Evolutionary conservation across 192 early-diverging fungal genomes (phyloP), one percentile per base, ranked within the genome.

Genomic region (Cetraspora pellucida): DNA sequence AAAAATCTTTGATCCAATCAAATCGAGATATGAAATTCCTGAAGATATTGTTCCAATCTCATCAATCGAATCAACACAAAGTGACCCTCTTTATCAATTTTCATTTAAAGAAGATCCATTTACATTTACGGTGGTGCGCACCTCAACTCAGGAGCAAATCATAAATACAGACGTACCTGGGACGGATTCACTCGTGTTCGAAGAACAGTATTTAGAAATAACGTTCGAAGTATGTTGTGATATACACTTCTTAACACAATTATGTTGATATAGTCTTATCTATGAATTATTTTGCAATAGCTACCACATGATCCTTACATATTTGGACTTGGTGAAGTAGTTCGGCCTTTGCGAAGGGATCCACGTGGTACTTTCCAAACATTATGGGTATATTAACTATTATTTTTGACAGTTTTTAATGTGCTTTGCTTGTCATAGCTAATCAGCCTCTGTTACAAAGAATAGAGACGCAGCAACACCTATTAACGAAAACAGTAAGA

Each of bases 121-220:
- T 44, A 77, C 83, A 0, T 87, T 87, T 49, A 72, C 77, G 2
- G 71, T 87, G 13, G 72, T 45, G 0, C 83, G 86, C 43, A 75
- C 73, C 37, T 74, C 68, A 14, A 80, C 81, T 13, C 78, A 78
- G 2, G 83, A 83, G 58, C 66, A 77, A 4, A 44, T 87, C 8
- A 86, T 87, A 72, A 79, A 86, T 67, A 85, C 85, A 4, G 58
- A 71, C 13, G 82, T 78, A 13, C 61, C 72, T 13, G 76, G 73
- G 3, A 52, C 80, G 80, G 25, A 68, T 68, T 23, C 66, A 16
- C 45, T 68, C 11, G 86, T 92, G 9, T 91, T 85, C 50, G 89
- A 91, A 67, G 87, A 90, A 68, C 87, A 91, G 77, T 92, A 90
- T 65, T 77, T 92, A 10, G 89, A 91, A 77, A 66, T 92, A 21